phyloP scores from a whole-genome alignment of 768 basidiomycete genomes.

The Leccinum sublutescens region DNA sequence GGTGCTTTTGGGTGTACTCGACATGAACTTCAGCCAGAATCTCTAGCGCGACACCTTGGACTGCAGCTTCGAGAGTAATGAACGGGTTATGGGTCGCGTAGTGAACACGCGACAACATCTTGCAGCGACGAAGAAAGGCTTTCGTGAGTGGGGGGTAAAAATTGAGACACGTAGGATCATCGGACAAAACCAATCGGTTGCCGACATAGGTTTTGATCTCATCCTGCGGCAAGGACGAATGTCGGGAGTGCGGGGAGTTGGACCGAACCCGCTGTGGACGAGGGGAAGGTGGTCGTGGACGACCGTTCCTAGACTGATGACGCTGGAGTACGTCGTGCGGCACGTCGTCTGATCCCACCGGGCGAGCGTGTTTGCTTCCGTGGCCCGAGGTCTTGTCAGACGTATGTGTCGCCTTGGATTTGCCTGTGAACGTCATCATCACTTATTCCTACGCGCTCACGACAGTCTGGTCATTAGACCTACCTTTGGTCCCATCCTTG shows the following conservation, averaged over 20 bases:
- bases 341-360: background rate
- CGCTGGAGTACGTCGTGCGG: background rate
- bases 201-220: background rate
- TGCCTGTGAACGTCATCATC: background rate
- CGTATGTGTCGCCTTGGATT: background rate
- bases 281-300: background rate
- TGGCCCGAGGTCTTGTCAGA: background rate
- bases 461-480: no score
- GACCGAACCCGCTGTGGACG: background rate
- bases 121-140: background rate
- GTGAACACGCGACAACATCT: background rate
- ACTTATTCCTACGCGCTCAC: background rate
- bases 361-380: background rate
- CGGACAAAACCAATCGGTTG: background rate
- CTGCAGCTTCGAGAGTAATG: background rate
- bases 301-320: background rate
- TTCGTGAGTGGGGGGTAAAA: background rate
- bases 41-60: background rate
- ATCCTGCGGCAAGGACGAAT: background rate
- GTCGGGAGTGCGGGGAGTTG: background rate
- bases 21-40: background rate
- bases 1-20: background rate
- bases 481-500: no score
- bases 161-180: background rate
- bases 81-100: background rate